A percentile compares a stretch with the other conserved stretches of the same genome.
Conservation (phyloP, 176 grass and related monocot species). For the Thinopyrum elongatum region DNA sequence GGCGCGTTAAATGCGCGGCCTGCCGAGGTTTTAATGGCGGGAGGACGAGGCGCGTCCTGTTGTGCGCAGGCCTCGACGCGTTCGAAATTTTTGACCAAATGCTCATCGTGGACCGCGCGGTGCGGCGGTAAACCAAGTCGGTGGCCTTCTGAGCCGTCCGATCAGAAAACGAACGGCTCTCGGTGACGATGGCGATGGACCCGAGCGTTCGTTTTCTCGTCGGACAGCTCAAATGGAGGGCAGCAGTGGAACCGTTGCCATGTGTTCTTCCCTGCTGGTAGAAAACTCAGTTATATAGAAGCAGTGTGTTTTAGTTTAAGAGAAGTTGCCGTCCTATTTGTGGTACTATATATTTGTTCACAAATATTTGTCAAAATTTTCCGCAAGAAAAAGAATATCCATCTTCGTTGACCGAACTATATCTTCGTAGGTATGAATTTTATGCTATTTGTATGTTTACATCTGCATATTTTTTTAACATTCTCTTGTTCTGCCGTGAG, state of each 20-base stretch:
- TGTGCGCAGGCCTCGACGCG: background rate
- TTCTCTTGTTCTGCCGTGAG: too few species aligned
- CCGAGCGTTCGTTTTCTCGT: slow-evolving; percentile 43
- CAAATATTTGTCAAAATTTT: background rate
- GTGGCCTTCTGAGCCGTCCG: slow-evolving; percentile 8
- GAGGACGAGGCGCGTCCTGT: slow-evolving; percentile 31
- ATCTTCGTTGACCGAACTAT: background rate
- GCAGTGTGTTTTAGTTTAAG: background rate
- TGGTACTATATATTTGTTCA: background rate
- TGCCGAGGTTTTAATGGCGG: slow-evolving; percentile 50
- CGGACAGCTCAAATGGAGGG: slow-evolving; percentile 28
- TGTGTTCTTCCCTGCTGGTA: background rate
- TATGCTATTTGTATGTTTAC: too few species aligned
- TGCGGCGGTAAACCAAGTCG: background rate
- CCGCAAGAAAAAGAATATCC: background rate
- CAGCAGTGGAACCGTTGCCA: background rate
- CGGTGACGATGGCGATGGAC: rapidly evolving
- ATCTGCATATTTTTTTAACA: too few species aligned
- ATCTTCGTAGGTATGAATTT: background rate
- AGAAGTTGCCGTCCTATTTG: background rate
- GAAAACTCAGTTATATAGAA: background rate
- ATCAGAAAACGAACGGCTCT: slow-evolving; percentile 51
- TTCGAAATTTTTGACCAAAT: slow-evolving; percentile 1
- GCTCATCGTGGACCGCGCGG: background rate
- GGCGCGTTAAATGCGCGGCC: slow-evolving; percentile 49